Conservation (phyloP, 495 filamentous ascomycete species). For the Hypoxylon perforatum region DNA sequence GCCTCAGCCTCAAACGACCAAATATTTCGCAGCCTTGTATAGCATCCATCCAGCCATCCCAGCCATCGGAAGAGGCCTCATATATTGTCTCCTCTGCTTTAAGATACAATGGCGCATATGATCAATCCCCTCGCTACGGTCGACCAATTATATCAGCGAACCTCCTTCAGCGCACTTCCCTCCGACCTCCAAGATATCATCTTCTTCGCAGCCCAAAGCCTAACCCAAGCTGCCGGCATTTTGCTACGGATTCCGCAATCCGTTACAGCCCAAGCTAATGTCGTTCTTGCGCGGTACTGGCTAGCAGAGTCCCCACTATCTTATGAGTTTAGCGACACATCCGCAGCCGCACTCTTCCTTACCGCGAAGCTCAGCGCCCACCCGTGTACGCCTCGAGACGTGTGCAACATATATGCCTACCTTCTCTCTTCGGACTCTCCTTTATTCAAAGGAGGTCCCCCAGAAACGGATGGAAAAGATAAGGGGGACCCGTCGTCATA, state of each 20-base stretch:
- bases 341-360: constrained; percentile 84
- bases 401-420: constrained; percentile 86
- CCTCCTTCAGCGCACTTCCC: constrained; percentile 72
- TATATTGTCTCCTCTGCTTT: constrained; percentile 4
- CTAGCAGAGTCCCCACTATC: constrained; percentile 62
- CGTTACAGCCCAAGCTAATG: constrained; percentile 85
- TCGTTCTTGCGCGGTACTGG: constrained; percentile 92
- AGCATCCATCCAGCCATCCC: too few relatives aligned
- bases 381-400: constrained; percentile 78
- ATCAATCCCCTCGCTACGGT: constrained; percentile 88
- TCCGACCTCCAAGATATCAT: constrained; percentile 79
- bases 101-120: constrained; percentile 63
- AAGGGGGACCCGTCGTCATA: constrained; percentile 64
- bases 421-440: constrained; percentile 76
- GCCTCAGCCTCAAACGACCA: constrained; percentile 36
- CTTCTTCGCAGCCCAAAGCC: constrained; percentile 73
- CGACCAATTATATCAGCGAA: constrained; percentile 72
- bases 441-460: constrained; percentile 54
- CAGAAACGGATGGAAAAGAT: neutral
- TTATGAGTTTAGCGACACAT: constrained; percentile 71
- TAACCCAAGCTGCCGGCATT: constrained; percentile 90
- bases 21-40: constrained; percentile 34
- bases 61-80: too few relatives aligned
- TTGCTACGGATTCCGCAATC: constrained; percentile 89
- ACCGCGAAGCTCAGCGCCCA: constrained; percentile 83